Evolutionary conservation across 768 basidiomycete genomes (phyloP), one percentile per base, ranked within the genome.

Genomic region (Mycena crocata): DNA sequence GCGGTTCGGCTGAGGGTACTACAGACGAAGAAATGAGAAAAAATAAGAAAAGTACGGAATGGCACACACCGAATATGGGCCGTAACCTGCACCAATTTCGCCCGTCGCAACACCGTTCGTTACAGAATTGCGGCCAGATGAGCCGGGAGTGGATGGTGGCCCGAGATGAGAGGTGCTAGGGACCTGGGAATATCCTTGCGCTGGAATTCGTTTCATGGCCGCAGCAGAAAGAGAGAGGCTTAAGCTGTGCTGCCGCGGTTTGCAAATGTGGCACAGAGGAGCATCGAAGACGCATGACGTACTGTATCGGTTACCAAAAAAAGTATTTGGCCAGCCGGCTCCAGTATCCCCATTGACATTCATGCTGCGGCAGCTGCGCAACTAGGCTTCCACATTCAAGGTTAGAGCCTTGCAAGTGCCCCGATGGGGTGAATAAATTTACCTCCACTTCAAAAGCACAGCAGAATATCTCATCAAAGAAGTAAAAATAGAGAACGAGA

Each of bases 71-170:
- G 87, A 83, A 72, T 89, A 89, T 24, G 87, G 87, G 8, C 87
- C 87, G 75, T 87, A 89, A 0, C 81, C 82, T 14, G 82, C 80
- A 2, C 87, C 87, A 69, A 89, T 86, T 24, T 76, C 75, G 19
- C 87, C 87, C 2, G 82, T 84, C 5, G 87, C 87, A 5, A 89
- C 87, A 45, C 86, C 84, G 45, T 84, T 85, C 15, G 86, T 79
- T 24, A 86, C 83, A 79, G 51, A 60, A 28, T 55, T 30, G 71
- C 76, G 40, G 24, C 63, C 44, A 0, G 68, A 58, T 8, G 50
- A 14, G 15, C 10, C 3, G 3, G 2, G 58, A 31, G 46, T 45
- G 9, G 61, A 26, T 3, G 60, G 57, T 3, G 57, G 26, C 0
- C 10, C 28, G 50, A 62, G 68, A 19, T 14, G 28, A 2, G 65